Base-by-base conservation (phyloP, 306 rosid species). In the Acacia acuminata region DNA sequence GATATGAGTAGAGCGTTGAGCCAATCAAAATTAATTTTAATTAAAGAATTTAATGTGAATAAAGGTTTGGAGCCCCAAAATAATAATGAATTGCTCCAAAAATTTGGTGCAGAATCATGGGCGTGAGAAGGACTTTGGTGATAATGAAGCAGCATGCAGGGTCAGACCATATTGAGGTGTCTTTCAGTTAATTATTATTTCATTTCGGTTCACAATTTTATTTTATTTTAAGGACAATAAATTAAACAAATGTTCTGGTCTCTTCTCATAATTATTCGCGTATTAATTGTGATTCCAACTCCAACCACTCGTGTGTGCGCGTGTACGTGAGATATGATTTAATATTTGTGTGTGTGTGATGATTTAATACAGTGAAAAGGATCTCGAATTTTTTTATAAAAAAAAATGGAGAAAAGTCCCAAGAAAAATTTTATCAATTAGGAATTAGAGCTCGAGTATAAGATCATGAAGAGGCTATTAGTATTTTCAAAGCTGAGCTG, bases 121-220 rank as follows among this genome's bases (percentile, higher is more conserved):
- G 12, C 22, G 56, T 36, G 84, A 81, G 66, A 79, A 32, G 15
- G 83, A 79, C 80, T 30, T 55, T 55, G 77, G 63, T 69, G 4
- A 42, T 67, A 60, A 68, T 75, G 51, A 84, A 79, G 51, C 73
- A 84, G 64, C 84, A 84, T 8, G 73, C 24, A 75, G 84, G 77
- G 77, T 69, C 86, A 25, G 9, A 8, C 63, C 80, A 75, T 76
- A 24, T 79, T 84, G 83, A 74, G 80, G 38, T 66, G 87, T 75
- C 61, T 67, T 56, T 9, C 53, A 48, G 66, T 79, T 86, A 63
- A 76, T 71, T 82, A 82, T 82, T 71, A 76, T 76, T 79, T 75
- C 47, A 58, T 58, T 47, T 75, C 20, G 25, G 51, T 22, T 68
- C 43, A 7, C 73, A 7, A 2, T 20, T 50, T 50, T 15, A 30